Evolutionary conservation across 2,329 filamentous ascomycete genomes (phyloP).

Genomic region (Penicillium digitatum): DNA sequence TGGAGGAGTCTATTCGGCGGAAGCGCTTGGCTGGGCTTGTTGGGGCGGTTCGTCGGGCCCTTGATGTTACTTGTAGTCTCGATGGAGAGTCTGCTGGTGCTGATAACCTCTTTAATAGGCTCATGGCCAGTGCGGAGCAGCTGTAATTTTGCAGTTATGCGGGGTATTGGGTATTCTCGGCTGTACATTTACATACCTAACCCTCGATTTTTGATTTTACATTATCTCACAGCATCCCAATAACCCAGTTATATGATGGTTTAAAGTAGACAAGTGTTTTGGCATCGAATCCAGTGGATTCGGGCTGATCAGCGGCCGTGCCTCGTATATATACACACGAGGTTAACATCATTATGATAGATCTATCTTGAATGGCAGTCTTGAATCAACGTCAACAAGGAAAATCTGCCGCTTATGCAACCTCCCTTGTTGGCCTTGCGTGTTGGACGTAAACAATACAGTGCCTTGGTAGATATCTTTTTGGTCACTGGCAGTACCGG

Average conservation of each 20-base stretch:
- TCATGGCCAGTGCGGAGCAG: conserved; percentile 33
- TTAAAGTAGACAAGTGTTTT: no score
- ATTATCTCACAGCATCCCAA: no score
- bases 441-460: no score
- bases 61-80: conserved; percentile 11
- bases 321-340: not conserved
- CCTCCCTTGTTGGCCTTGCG: not conserved
- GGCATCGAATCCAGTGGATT: no score
- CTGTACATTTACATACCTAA: not conserved
- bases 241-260: no score
- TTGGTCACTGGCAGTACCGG: no score
- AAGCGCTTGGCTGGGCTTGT: conserved; percentile 53
- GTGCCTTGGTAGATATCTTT: not conserved
- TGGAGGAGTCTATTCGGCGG: conserved; percentile 69
- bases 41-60: conserved; percentile 29
- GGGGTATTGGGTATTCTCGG: not conserved
- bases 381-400: not conserved
- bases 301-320: no score
- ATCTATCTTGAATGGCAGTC: not conserved
- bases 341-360: not conserved
- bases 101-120: conserved; percentile 27
- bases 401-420: not conserved
- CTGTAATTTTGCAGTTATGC: conserved; percentile 19
- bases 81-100: conserved; percentile 11
- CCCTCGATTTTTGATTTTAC: no score